Percentiles rank a stretch among this genome's conserved stretches.
Conservation (phyloP, 495 filamentous ascomycete genomes). For the Aspergillus ellipticus region DNA sequence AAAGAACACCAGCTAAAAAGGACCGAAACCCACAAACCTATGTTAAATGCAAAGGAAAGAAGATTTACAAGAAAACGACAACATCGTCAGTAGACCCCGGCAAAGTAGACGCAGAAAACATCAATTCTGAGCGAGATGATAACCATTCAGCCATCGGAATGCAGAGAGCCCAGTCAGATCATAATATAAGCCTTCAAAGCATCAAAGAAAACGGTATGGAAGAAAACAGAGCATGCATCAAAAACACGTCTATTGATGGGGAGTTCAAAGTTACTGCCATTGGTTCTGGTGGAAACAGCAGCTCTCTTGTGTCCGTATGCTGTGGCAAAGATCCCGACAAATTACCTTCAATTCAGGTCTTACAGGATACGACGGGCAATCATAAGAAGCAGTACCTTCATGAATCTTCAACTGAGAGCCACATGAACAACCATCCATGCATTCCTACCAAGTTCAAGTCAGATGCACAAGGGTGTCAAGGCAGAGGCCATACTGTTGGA, state of each 20-base stretch:
- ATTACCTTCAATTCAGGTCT: not conserved
- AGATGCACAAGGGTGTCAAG: not conserved
- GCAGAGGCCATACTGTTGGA: conserved; percentile 28
- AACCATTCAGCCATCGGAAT: not conserved
- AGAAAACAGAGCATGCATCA: not conserved
- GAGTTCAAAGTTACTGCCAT: not conserved
- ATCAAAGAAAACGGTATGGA: not conserved
- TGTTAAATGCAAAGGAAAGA: not conserved
- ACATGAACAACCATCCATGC: not conserved
- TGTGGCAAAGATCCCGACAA: not conserved
- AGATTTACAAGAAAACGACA: not conserved
- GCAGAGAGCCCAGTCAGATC: not conserved
- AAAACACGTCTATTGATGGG: not conserved
- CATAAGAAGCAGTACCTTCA: not conserved
- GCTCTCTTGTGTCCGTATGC: not conserved
- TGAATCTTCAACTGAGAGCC: not conserved
- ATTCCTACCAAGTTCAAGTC: not conserved
- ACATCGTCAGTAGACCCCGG: not conserved
- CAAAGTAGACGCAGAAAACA: not conserved
- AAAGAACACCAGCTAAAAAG: not conserved
- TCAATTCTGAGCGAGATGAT: not conserved
- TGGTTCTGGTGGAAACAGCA: not conserved
- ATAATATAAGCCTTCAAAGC: not conserved
- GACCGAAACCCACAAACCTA: no score
- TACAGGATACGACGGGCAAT: not conserved